A percentile compares a stretch with the other conserved stretches of the same genome.
These are phyloP conservation scores for Styphnolobium japonicum DNA, from an alignment of 306 rosid genomes.

Conservation along the genomic window DNA sequence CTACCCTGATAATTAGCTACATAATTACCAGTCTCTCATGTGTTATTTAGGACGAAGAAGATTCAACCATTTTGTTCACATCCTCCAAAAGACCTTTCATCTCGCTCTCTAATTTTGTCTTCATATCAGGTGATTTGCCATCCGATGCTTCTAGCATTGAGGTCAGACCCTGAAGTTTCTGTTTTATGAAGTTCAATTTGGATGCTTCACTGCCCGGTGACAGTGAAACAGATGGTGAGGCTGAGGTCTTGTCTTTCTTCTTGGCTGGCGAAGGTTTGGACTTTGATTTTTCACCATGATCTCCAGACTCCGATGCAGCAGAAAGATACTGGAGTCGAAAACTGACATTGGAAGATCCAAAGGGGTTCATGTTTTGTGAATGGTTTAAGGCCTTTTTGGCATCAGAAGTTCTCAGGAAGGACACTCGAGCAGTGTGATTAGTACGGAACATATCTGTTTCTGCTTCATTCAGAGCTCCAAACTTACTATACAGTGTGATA, in stretches of 20 bases:
- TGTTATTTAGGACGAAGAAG: slow-evolving; percentile 36
- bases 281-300: slow-evolving; percentile 35
- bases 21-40: neutral
- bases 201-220: slow-evolving; percentile 32
- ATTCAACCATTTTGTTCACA: slow-evolving; percentile 56
- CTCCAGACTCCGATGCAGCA: slow-evolving; percentile 39
- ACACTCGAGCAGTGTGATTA: slow-evolving; percentile 61
- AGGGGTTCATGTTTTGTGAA: slow-evolving; percentile 53
- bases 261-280: slow-evolving; percentile 23
- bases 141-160: slow-evolving; percentile 51
- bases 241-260: slow-evolving; percentile 23
- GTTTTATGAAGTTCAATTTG: slow-evolving; percentile 42
- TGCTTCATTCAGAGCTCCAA: slow-evolving; percentile 54
- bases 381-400: slow-evolving; percentile 55
- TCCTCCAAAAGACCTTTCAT: slow-evolving; percentile 59
- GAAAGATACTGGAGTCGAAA: slow-evolving; percentile 41
- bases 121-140: slow-evolving; percentile 34
- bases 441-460: slow-evolving; percentile 56
- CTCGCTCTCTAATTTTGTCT: slow-evolving; percentile 45
- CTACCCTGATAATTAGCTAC: slow-evolving; percentile 36
- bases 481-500: slow-evolving; percentile 45
- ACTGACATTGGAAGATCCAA: slow-evolving; percentile 41
- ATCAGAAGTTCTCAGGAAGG: slow-evolving; percentile 44
- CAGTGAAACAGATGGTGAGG: slow-evolving; percentile 22
- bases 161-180: slow-evolving; percentile 53